These are phyloP conservation scores for Alectoria sarmentosa DNA, from an alignment of 495 filamentous ascomycete species.

Conservation along the genomic window DNA sequence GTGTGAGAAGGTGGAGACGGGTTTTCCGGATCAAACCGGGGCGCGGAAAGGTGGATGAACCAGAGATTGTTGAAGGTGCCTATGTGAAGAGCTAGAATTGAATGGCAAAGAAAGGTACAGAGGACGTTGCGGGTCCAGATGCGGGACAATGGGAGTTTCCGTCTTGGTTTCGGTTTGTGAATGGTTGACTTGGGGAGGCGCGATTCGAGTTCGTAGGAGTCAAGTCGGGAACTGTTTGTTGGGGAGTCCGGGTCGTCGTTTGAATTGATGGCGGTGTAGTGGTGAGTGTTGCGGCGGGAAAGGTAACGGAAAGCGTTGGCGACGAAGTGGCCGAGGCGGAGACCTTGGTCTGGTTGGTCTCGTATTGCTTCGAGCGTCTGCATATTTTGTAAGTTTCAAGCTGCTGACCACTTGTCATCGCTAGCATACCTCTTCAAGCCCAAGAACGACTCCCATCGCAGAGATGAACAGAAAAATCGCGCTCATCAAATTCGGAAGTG, in stretches of 20 bases:
- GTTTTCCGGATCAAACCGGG: constrained; percentile 53
- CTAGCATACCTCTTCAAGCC: constrained; percentile 50
- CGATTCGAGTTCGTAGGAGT: constrained; percentile 16
- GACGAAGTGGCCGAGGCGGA: constrained; percentile 27
- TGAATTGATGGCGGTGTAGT: constrained; percentile 13
- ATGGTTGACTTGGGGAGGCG: constrained; percentile 7
- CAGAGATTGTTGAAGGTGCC: constrained; percentile 80
- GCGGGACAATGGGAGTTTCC: constrained; percentile 56
- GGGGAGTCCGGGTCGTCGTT: constrained; percentile 18
- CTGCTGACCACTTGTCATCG: not conserved
- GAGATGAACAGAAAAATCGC: constrained; percentile 48
- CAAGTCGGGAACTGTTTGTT: constrained; percentile 8
- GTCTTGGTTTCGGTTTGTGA: constrained; percentile 19
- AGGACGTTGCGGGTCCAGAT: constrained; percentile 78
- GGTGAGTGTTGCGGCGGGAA: constrained; percentile 2
- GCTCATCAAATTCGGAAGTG: constrained; percentile 54
- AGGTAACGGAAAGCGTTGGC: constrained; percentile 9
- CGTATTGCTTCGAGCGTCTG: constrained; percentile 28
- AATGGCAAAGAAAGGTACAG: constrained; percentile 59
- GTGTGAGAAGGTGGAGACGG: constrained; percentile 34
- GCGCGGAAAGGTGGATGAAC: constrained; percentile 78
- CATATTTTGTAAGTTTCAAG: constrained; percentile 44
- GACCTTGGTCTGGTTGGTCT: constrained; percentile 44
- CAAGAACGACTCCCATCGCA: constrained; percentile 44
- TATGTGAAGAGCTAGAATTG: constrained; percentile 67